Conservation (phyloP, 2,329 filamentous ascomycete genomes). For the Epichloe brachyelytri region DNA sequence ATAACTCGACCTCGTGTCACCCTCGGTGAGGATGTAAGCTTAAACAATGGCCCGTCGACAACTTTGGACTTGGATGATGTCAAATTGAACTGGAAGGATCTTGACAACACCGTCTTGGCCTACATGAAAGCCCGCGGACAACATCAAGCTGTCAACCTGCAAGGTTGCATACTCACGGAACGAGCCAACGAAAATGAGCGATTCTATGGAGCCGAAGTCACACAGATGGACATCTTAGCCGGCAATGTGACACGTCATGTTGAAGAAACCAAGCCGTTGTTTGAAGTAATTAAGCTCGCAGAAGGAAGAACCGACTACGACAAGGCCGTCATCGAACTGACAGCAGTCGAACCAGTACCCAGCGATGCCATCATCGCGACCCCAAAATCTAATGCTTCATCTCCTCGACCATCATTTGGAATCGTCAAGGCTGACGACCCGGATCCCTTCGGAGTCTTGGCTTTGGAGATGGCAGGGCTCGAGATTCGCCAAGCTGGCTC, state of each 20-base stretch:
- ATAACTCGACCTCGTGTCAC: constrained; percentile 72
- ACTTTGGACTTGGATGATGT: constrained; percentile 37
- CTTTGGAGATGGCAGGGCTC: constrained; percentile 79
- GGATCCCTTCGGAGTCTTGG: constrained; percentile 82
- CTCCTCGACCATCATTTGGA: constrained; percentile 50
- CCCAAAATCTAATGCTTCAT: constrained; percentile 23
- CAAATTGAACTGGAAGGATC: constrained; percentile 37
- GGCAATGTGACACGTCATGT: constrained; percentile 41
- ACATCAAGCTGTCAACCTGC: constrained; percentile 39
- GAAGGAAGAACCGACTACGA: constrained; percentile 74
- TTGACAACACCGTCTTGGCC: constrained; percentile 41
- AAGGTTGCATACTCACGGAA: constrained; percentile 44
- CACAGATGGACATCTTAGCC: constrained; percentile 43
- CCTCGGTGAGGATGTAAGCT: constrained; percentile 67
- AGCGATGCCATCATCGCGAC: constrained; percentile 53
- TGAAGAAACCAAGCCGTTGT: constrained; percentile 46
- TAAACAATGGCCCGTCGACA: constrained; percentile 63
- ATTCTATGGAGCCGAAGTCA: constrained; percentile 38
- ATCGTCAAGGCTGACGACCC: constrained; percentile 70
- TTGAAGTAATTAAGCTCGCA: constrained; percentile 77
- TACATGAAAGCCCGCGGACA: constrained; percentile 48
- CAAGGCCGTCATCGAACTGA: constrained; percentile 47
- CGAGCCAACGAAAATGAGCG: constrained; percentile 46
- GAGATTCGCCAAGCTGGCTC: constrained; percentile 84
- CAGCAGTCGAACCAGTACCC: constrained; percentile 57